These are phyloP conservation scores for Trifolium repens DNA, from an alignment of 306 rosid genomes.

Conservation along the genomic window DNA sequence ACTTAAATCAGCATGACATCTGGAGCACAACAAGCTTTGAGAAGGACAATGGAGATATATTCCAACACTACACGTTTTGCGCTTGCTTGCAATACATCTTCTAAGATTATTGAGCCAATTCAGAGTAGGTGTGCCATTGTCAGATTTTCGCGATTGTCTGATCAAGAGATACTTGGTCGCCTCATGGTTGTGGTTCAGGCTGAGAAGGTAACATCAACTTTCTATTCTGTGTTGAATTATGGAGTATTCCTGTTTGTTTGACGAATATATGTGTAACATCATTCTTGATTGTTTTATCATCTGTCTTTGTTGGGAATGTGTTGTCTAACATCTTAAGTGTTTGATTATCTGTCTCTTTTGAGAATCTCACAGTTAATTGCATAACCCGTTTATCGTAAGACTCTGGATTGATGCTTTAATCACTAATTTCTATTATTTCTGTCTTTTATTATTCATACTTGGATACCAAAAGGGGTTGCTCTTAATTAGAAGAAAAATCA, in stretches of 20 bases:
- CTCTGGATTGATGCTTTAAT: background rate
- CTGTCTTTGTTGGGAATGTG: background rate
- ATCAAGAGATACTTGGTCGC: constrained; percentile 89
- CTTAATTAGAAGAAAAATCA: background rate
- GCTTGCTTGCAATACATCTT: constrained; percentile 91
- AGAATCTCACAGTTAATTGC: constrained; percentile 33
- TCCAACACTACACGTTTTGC: constrained; percentile 94
- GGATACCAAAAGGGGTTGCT: background rate
- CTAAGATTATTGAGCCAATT: constrained; percentile 94
- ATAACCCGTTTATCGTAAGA: background rate
- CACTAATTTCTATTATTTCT: background rate
- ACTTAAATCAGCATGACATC: constrained; percentile 77
- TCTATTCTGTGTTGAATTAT: background rate
- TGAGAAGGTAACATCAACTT: constrained; percentile 67
- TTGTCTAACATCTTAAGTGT: constrained; percentile 7
- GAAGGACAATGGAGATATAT: constrained; percentile 96
- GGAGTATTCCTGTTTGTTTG: constrained; percentile 8
- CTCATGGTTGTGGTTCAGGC: constrained; percentile 88
- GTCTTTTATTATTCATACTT: background rate
- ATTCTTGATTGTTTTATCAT: constrained; percentile 6
- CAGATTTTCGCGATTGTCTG: constrained; percentile 81
- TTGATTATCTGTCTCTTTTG: constrained; percentile 17
- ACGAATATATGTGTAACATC: constrained; percentile 14
- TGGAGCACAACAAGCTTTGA: constrained; percentile 96
- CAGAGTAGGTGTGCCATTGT: constrained; percentile 99